Base-by-base conservation (phyloP, 805 yeast species). In the Starmerella powellii region DNA sequence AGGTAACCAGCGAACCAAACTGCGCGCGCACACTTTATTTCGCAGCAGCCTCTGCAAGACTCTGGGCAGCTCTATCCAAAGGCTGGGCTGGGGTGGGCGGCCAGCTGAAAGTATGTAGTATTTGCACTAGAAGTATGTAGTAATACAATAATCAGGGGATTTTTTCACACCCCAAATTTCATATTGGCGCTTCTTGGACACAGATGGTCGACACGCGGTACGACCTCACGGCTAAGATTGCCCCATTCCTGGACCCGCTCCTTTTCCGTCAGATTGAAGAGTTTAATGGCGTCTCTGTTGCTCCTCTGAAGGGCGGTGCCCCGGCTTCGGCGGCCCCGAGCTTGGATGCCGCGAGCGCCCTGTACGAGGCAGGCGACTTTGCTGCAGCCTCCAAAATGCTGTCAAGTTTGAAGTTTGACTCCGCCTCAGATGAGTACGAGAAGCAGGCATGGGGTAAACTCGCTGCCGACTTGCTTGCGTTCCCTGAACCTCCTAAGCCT, bases 211-310 rank as follows among this genome's bases (percentile, higher is more conserved):
- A 23, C 16, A 32, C 24, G 19, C 37, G 69, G 49, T 71, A 70
- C 57, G 80, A 76, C 52, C 59, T 76, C 55, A 71, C 79, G 8
- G 62, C 63, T 39, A 68, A 70, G 57, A 58, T 77, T 47, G 62
- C 72, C 47, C 74, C 74, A 34, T 77, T 73, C 53, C 60, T 78
- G 53, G 84, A 78, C 60, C 68, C 80, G 47, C 80, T 75, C 52
- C 60, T 78, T 56, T 63, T 70, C 43, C 73, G 69, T 48, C 74
- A 75, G 34, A 58, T 76, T 50, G 57, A 73, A 24, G 74, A 71
- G 55, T 68, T 67, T 34, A 62, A 69, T 38, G 64, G 66, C 26
- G 48, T 56, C 38, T 11, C 30, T 3, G 41, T 41, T 6, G 31
- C 38, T 11, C 29, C 45, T 12, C 16, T 21, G 20, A 32, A 31